These are phyloP conservation scores for Blastobotrys americana DNA, from an alignment of 805 yeast species.

Conservation along the genomic window DNA sequence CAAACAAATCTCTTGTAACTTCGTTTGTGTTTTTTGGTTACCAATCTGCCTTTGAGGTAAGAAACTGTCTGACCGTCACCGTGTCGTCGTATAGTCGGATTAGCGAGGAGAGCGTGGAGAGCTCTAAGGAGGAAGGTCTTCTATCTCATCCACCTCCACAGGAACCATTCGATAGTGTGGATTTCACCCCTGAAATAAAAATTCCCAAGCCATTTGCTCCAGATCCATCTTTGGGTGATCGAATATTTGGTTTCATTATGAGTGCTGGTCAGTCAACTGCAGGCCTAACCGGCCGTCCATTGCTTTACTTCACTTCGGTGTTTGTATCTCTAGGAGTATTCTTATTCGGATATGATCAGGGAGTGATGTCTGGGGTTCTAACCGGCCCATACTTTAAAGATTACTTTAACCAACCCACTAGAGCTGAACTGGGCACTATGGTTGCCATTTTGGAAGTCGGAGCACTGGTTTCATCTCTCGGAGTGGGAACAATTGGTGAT, in stretches of 20 bases:
- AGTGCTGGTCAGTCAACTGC: conserved; percentile 16
- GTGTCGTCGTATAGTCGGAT: background rate
- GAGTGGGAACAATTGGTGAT: conserved; percentile 73
- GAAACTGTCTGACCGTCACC: too few species aligned
- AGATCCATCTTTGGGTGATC: conserved; percentile 19
- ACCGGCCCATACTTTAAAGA: conserved; percentile 63
- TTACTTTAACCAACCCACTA: conserved; percentile 66
- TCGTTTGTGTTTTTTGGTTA: too few species aligned
- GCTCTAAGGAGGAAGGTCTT: background rate
- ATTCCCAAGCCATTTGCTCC: conserved; percentile 19
- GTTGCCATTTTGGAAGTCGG: conserved; percentile 87
- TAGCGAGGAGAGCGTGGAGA: background rate
- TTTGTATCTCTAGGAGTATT: conserved; percentile 47
- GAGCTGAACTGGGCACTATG: conserved; percentile 74
- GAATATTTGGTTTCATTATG: conserved; percentile 20
- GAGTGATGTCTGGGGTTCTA: conserved; percentile 82
- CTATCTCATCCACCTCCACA: background rate
- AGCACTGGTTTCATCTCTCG: conserved; percentile 71
- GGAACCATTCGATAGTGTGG: background rate
- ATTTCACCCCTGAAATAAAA: conserved; percentile 6
- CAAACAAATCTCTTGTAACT: too few species aligned
- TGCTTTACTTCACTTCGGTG: conserved; percentile 36
- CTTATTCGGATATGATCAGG: conserved; percentile 77
- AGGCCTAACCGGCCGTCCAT: conserved; percentile 30
- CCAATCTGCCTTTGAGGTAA: too few species aligned